A percentile compares a stretch with the other conserved stretches of the same genome.
Conservation (phyloP, 2,329 filamentous ascomycete genomes). For the Colletotrichum sp. region DNA sequence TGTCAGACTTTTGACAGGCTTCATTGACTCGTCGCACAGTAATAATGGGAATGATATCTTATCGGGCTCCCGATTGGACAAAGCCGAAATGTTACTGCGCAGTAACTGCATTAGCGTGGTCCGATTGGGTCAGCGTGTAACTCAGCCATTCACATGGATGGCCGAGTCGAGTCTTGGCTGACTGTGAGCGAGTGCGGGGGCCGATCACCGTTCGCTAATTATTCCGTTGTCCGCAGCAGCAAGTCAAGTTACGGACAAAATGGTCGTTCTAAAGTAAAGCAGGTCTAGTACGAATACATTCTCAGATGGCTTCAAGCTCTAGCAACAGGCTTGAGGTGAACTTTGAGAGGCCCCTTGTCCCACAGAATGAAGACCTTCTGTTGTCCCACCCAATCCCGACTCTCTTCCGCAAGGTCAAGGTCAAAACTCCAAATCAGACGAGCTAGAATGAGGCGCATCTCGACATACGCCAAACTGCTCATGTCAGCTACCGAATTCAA, state of each 20-base stretch:
- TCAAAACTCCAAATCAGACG: slow-evolving; percentile 56
- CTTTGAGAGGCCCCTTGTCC: slow-evolving; percentile 22
- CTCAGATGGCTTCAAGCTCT: not conserved
- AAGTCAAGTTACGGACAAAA: not conserved
- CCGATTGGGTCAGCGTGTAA: not conserved
- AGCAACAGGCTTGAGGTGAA: not conserved
- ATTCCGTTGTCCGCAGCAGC: not conserved
- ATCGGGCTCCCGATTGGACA: not conserved
- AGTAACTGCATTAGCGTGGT: not conserved
- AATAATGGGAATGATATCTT: too few relatives aligned
- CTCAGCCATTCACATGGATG: fast-evolving
- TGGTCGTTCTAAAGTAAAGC: not conserved
- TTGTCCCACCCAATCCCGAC: slow-evolving; percentile 38
- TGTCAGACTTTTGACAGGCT: not conserved
- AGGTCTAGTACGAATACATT: not conserved
- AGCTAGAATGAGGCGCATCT: slow-evolving; percentile 54
- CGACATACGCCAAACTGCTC: slow-evolving; percentile 50
- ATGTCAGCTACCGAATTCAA: not conserved
- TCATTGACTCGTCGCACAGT: too few relatives aligned
- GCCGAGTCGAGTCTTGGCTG: not conserved
- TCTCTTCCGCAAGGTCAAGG: slow-evolving; percentile 41
- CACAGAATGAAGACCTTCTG: slow-evolving; percentile 44
- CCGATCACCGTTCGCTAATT: not conserved
- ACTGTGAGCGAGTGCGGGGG: not conserved
- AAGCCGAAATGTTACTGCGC: not conserved